phyloP scores from a whole-genome alignment of 768 basidiomycete species.

The Auriscalpium microsporum region DNA sequence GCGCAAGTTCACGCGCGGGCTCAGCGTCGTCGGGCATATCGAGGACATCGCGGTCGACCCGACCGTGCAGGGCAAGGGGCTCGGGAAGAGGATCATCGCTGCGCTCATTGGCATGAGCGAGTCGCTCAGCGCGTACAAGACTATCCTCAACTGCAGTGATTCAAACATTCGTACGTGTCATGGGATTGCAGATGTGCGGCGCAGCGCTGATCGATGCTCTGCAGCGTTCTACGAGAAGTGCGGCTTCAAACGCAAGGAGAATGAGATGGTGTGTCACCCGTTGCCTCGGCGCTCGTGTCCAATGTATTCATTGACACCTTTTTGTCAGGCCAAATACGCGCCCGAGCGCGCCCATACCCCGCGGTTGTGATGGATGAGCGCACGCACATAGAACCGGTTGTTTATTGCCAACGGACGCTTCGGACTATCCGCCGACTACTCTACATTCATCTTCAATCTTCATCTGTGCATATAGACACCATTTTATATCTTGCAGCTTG shows the following conservation, averaged over 20 bases:
- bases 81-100: conserved; percentile 82
- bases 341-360: conserved; percentile 34
- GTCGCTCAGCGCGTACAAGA: conserved; percentile 83
- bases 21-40: conserved; percentile 90
- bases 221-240: conserved; percentile 97
- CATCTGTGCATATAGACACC: too few relatives aligned
- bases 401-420: too few relatives aligned
- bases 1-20: conserved; percentile 83
- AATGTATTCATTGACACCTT: conserved; percentile 3
- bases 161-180: conserved; percentile 79
- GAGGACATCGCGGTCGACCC: conserved; percentile 96
- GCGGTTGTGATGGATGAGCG: conserved; percentile 11
- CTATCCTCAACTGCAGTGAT: conserved; percentile 91
- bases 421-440: too few relatives aligned
- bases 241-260: conserved; percentile 84
- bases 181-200: not conserved
- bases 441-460: too few relatives aligned
- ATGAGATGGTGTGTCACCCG: conserved; percentile 68
- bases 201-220: not conserved
- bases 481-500: too few relatives aligned
- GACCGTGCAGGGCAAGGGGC: conserved; percentile 81
- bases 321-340: conserved; percentile 49
- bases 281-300: not conserved
- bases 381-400: too few relatives aligned
- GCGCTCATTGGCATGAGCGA: conserved; percentile 81